Base-by-base conservation (phyloP, 805 yeast species). In the Myxozyma sirexii region DNA sequence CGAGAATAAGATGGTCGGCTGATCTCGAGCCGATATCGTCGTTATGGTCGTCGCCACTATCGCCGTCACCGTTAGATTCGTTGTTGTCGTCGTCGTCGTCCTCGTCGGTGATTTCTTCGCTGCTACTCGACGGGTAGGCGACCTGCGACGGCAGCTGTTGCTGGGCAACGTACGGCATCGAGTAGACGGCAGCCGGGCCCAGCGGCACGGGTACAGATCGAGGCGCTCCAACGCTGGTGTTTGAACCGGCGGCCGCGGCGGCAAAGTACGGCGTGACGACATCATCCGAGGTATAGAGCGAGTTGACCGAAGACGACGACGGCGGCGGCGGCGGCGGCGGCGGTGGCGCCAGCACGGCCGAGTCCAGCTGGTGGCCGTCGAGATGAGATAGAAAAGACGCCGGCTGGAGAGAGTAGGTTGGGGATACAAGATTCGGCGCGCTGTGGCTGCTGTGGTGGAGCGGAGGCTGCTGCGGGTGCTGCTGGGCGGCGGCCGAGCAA, bases 41-140 rank as follows among this genome's bases (percentile, higher is more conserved):
- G n/a, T n/a, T n/a, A n/a, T n/a, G n/a, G 23, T 19, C 46, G 15
- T 45, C 51, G 17, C 42, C 35, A n/a, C 26, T 47, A 15, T 49
- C 57, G 27, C 37, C 50, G 3, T 46, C 47, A 19, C 33, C n/a
- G n/a, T n/a, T n/a, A n/a, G n/a, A n/a, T n/a, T n/a, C 51, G 17
- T 31, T 38, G 37, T 37, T 29, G 37, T 49, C 45, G 17, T 49
- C 45, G 52, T 45, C 43, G 54, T 23, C 44, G 23, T 24, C 44
- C 3, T 46, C 17, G 43, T 31, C 46, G 47, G 46, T 51, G 19
- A 13, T 4, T 17, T 48, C 52, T 15, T 35, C 43, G 31, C 33
- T 29, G 17, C 38, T 31, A 19, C 39, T 46, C 6, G 33, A 29
- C 10, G 6, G 33, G 33, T 29, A 29, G 6, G 33, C 33, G 33